Evolutionary conservation across 2,329 filamentous ascomycete genomes (phyloP), one percentile per base, ranked within the genome.

Genomic region (Ceratocystis variospora): DNA sequence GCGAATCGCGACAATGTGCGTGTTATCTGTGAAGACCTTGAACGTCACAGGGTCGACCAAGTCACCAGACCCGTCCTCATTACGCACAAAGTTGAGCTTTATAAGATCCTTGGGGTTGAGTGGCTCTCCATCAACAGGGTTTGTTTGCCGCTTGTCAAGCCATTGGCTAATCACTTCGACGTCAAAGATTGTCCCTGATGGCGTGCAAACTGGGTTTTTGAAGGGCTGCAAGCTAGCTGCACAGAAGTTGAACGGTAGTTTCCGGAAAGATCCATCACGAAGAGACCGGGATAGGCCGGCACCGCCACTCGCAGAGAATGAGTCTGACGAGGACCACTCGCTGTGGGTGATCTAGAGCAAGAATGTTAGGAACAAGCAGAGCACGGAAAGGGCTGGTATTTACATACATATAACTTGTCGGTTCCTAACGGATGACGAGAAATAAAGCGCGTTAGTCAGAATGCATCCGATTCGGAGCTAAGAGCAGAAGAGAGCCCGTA

Each of bases 1-100:
- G 67, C 85, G 82, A 69, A 99, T 81, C 17, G 92, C 93, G 59
- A 97, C 90, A 67, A 99, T 90, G 75, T 97, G 94, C 3, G 94
- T 97, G 76, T 97, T 97, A 75, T 99, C 91, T 61, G 94, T 99
- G 72, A 99, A 90, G 53, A 96, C 89, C 76, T 99, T 99, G 80
- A 89, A 97, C 0, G 92, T 96, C 61, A 99, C 93, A 0, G 94
- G 95, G 72, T 99, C 94, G 69, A 97, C 90, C 72, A 94, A 89
- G 7, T 77, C 77, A 53, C 79, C 77, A 50, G 79, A 76, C 2
- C 78, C 77, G 70, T 81, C 78, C 64, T 92, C 89, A 75, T 97
- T 99, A 74, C 93, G 92, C 68, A 89, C 83, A 75, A 97, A 96
- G 73, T 92, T 87, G 70, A 99, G 83, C 73, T 91, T 90, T 73